These are phyloP conservation scores for Cicer pinnatifidum DNA, from an alignment of 306 rosid species.

Conservation along the genomic window DNA sequence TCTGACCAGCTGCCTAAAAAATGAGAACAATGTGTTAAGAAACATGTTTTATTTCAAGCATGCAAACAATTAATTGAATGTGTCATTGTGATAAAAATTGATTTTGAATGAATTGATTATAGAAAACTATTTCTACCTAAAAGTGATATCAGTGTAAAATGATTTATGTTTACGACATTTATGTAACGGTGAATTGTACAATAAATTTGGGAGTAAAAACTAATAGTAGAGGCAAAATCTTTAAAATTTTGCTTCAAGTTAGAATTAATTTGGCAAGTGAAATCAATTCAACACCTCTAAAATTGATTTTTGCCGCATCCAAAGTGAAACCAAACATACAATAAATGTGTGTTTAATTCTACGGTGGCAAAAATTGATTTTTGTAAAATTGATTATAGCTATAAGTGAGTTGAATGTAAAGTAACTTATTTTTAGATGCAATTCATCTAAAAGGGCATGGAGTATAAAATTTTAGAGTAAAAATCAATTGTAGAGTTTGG, in stretches of 20 bases:
- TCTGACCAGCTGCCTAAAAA: slow-evolving; percentile 65
- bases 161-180: too few relatives aligned
- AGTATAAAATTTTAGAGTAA: too few relatives aligned
- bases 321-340: neutral
- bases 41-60: slow-evolving; percentile 35
- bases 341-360: too few relatives aligned
- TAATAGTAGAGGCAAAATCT: neutral
- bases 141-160: neutral
- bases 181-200: too few relatives aligned
- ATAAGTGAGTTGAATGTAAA: too few relatives aligned
- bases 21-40: slow-evolving; percentile 26
- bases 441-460: too few relatives aligned
- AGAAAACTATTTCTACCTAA: neutral
- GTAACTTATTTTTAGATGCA: too few relatives aligned
- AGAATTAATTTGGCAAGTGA: neutral
- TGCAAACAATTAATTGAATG: slow-evolving; percentile 23
- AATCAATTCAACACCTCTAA: neutral
- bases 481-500: too few relatives aligned
- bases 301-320: neutral
- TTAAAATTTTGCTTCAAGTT: neutral
- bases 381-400: too few relatives aligned
- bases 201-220: neutral
- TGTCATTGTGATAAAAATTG: neutral
- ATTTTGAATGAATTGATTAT: neutral
- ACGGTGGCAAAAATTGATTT: too few relatives aligned